Evolutionary conservation across 345 rosid genomes (phyloP), one percentile per base, ranked within the genome.

Genomic region (Eucalyptus cladocalyx): DNA sequence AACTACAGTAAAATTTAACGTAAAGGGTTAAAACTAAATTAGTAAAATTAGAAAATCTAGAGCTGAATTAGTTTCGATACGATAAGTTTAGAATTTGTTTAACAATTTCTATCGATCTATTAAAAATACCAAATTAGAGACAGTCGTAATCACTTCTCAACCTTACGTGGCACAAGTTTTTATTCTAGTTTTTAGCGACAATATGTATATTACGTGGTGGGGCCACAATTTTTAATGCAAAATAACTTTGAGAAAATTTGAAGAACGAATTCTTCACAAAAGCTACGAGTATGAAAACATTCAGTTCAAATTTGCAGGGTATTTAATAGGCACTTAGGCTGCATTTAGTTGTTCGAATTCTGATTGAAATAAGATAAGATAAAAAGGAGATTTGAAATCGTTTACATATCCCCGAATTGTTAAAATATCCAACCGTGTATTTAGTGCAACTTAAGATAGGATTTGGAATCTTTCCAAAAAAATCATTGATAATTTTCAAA

Each of bases 41-140:
- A 17, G 19, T 8, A 67, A n/a, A 67, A 15, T n/a, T 16, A 16
- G 11, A 32, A 67, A 67, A 9, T 67, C 5, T 8, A 16, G 1
- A 32, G 8, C 6, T 32, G 21, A 32, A n/a, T 32, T 67, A 16
- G 40, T 17, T n/a, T 72, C 0, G 0, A 0, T 34, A 9, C 0
- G 2, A 34, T 72, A 9, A 18, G 26, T 72, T 72, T 18, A 18
- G 21, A 3, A 72, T 2, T 34, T 6, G 21, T 34, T 72, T 7
- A 16, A 72, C 14, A 69, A 69, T 69, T 34, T 69, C 11, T 23
- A 9, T 19, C 12, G 0, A 10, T 21, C 13, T 19, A 34, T 18
- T 37, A 32, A 69, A 4, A 69, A 5, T 69, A 34, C 2, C 43
- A 72, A 18, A 34, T 72, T 34, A 34, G 43, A 72, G 11, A 34